Conservation (phyloP, 2,329 filamentous ascomycete species). For the Fusarium tupiense region DNA sequence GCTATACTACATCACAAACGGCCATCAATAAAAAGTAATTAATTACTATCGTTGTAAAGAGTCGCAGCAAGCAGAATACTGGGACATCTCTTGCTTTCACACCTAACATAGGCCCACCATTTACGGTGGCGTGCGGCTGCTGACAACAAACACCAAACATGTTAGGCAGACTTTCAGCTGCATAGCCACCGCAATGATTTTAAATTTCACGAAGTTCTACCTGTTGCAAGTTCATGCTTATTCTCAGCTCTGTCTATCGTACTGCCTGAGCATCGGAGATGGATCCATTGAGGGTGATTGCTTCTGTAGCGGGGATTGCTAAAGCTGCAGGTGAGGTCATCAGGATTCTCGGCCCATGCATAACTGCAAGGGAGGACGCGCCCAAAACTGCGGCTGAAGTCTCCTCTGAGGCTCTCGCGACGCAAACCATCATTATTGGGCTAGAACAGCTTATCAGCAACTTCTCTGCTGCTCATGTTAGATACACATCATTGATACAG, state of each 20-base stretch:
- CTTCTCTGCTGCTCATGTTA: rapidly evolving
- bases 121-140: too few species aligned
- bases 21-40: too few species aligned
- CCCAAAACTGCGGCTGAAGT: background rate
- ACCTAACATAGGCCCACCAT: too few species aligned
- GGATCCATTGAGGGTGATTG: background rate
- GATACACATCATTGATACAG: background rate
- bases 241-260: rapidly evolving
- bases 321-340: background rate
- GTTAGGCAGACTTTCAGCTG: background rate
- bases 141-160: too few species aligned
- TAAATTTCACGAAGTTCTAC: too few species aligned
- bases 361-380: rapidly evolving
- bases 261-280: rapidly evolving
- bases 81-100: too few species aligned
- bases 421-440: rapidly evolving
- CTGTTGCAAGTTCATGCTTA: background rate
- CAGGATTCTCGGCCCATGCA: background rate
- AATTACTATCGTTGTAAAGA: too few species aligned
- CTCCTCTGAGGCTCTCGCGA: background rate
- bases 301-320: background rate
- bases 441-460: background rate
- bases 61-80: too few species aligned
- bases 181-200: background rate
- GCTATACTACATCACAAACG: too few species aligned